Evolutionary conservation across 768 basidiomycete genomes (phyloP), one percentile per base, ranked within the genome.

Genomic region (Tulasnella sp.): DNA sequence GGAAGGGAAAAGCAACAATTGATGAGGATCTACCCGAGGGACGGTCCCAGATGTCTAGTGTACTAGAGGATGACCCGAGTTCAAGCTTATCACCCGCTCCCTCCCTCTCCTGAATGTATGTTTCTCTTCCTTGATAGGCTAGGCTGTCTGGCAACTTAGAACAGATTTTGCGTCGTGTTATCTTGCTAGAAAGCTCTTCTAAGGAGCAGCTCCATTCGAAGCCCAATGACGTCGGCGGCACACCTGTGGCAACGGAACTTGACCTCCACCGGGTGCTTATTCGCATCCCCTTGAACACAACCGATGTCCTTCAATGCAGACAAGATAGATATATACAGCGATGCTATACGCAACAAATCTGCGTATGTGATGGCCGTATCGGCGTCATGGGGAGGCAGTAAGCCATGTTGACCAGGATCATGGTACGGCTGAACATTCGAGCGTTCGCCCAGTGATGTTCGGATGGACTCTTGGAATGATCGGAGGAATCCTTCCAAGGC

Each of bases 401-500:
- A 75, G 74, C 44, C 41, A n/a, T 40, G 31, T 16, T 24, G 44
- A n/a, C 73, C 74, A 75, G 2, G 5, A 18, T 6, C 14, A 34
- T 9, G 74, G 9, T 31, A 18, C 31, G 28, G 74, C 74, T 75
- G 16, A 75, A 31, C 28, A 28, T 75, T 24, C 48, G 40, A 16
- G 42, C 48, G 6, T n/a, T 34, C n/a, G 24, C 7, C 22, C 48
- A 75, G 74, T 75, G 74, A 44, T 75, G 42, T 75, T 75, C 28
- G 74, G 74, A 6, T 75, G 74, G 74, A 34, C 42, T 75, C 42
- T 50, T 75, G 74, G 74, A 6, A 44, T 75, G 40, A 77, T 77
- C 44, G 76, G 76, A 40, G 76, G 76, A 12, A 77, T 77, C 28
- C 40, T 77, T 28, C 76, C 76, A n/a, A 41, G 76, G 50, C 41